phyloP scores from a whole-genome alignment of 2,329 filamentous ascomycete species.

The Cryphonectria parasitica region DNA sequence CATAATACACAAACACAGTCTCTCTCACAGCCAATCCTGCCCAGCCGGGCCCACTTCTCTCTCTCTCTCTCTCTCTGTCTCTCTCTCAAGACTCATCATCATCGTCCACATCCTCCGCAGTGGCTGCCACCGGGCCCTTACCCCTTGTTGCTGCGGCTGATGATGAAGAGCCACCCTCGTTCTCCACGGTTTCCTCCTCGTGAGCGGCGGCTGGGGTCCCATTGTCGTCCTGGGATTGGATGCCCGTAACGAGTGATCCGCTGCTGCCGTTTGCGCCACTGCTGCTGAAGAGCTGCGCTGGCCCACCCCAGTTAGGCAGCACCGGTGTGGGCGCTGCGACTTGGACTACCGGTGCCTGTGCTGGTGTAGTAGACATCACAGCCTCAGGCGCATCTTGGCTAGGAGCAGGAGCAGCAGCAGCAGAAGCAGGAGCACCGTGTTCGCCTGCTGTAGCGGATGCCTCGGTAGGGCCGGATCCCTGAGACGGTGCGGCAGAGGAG shows the following conservation, averaged over 20 bases:
- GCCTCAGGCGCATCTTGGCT: not conserved
- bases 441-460: not conserved
- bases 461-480: not conserved
- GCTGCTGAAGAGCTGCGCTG: constrained; percentile 51
- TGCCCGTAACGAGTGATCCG: constrained; percentile 28
- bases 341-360: constrained; percentile 34
- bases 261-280: constrained; percentile 36
- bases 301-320: constrained; percentile 55
- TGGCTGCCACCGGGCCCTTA: constrained; percentile 22
- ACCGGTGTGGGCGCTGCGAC: constrained; percentile 55
- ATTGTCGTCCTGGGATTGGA: constrained; percentile 27
- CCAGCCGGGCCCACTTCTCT: not conserved
- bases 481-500: not conserved
- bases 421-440: not conserved
- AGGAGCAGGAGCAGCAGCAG: not conserved
- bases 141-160: constrained; percentile 39
- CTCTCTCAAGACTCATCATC: constrained; percentile 18
- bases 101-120: constrained; percentile 27
- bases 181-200: not conserved
- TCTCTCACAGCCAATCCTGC: not conserved
- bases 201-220: not conserved
- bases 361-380: constrained; percentile 29
- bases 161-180: not conserved
- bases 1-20: not conserved
- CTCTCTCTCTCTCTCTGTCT: not conserved